These are phyloP conservation scores for Claviceps digitariae DNA, from an alignment of 2,329 filamentous ascomycete species.

Conservation along the genomic window DNA sequence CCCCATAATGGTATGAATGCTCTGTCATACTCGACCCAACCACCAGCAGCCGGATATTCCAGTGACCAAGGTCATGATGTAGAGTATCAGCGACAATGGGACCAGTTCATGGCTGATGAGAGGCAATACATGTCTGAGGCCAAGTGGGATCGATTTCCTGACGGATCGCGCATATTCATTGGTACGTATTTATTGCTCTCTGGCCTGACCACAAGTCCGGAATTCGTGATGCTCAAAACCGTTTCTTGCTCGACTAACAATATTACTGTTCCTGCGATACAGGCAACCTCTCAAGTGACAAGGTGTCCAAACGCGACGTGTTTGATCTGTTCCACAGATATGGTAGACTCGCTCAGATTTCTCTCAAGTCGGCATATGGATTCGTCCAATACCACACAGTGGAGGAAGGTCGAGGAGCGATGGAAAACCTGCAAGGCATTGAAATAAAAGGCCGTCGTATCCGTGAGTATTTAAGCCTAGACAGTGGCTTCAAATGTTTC, in stretches of 20 bases:
- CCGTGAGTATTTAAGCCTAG: conserved; percentile 46
- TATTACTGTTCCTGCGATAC: conserved; percentile 12
- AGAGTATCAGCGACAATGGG: conserved; percentile 53
- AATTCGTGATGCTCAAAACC: background rate
- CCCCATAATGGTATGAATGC: conserved; percentile 17
- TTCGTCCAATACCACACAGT: conserved; percentile 87
- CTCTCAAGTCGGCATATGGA: conserved; percentile 90
- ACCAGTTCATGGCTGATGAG: conserved; percentile 60
- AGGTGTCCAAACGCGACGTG: conserved; percentile 85
- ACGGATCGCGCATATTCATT: conserved; percentile 67
- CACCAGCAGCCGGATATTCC: conserved; percentile 12
- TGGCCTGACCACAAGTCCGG: conserved; percentile 1
- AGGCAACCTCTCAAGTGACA: conserved; percentile 87
- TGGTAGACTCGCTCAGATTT: conserved; percentile 83
- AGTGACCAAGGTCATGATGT: conserved; percentile 21
- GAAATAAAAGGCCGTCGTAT: conserved; percentile 84
- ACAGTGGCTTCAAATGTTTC: background rate
- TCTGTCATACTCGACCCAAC: conserved; percentile 14
- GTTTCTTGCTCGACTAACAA: conserved; percentile 6
- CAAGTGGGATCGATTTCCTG: conserved; percentile 69
- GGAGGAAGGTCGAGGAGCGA: conserved; percentile 58
- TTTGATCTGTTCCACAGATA: conserved; percentile 82
- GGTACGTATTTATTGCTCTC: conserved; percentile 36
- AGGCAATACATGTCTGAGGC: conserved; percentile 63
- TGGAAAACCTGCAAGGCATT: conserved; percentile 65